A percentile compares a stretch with the other conserved stretches of the same genome.
These are phyloP conservation scores for Pythium rhizo-oryzae DNA, from an alignment of 352 stramenopile species.

Conservation along the genomic window DNA sequence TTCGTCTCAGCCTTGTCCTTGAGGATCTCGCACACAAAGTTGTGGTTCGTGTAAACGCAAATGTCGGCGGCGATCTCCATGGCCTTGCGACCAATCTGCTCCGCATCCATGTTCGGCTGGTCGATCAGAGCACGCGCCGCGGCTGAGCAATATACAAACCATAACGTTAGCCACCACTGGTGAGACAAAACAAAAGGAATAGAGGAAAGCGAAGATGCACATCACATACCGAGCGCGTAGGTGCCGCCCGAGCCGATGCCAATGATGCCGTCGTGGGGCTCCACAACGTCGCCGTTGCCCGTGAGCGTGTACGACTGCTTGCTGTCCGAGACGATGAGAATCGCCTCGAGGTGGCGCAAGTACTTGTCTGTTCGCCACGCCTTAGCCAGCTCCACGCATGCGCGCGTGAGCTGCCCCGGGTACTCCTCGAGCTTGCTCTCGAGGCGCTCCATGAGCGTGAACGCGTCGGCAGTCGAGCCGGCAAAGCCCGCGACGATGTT, in stretches of 20 bases:
- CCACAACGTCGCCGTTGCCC: slow-evolving; percentile 98
- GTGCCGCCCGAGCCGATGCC: slow-evolving; percentile 93
- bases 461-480: slow-evolving; percentile 97
- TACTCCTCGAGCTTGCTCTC: slow-evolving; percentile 99
- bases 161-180: too few species aligned
- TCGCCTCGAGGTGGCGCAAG: slow-evolving; percentile 94
- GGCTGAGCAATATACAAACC: slow-evolving; percentile 46
- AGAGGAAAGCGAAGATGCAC: slow-evolving; percentile 12
- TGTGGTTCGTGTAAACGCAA: slow-evolving; percentile 99
- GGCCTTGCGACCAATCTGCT: slow-evolving; percentile 92
- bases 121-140: slow-evolving; percentile 96
- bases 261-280: slow-evolving; percentile 96
- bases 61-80: slow-evolving; percentile 98
- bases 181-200: not conserved
- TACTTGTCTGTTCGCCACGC: slow-evolving; percentile 99
- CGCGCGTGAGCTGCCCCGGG: slow-evolving; percentile 95
- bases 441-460: slow-evolving; percentile 98
- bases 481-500: slow-evolving; percentile 97
- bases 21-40: slow-evolving; percentile 94
- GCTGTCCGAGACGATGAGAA: slow-evolving; percentile 95
- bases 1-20: slow-evolving; percentile 63
- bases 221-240: slow-evolving; percentile 91
- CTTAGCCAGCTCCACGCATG: slow-evolving; percentile 99
- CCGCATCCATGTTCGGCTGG: slow-evolving; percentile 91
- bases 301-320: slow-evolving; percentile 97